These are phyloP conservation scores for Penicillium sp. DNA, from an alignment of 2,329 filamentous ascomycete genomes.

Conservation along the genomic window DNA sequence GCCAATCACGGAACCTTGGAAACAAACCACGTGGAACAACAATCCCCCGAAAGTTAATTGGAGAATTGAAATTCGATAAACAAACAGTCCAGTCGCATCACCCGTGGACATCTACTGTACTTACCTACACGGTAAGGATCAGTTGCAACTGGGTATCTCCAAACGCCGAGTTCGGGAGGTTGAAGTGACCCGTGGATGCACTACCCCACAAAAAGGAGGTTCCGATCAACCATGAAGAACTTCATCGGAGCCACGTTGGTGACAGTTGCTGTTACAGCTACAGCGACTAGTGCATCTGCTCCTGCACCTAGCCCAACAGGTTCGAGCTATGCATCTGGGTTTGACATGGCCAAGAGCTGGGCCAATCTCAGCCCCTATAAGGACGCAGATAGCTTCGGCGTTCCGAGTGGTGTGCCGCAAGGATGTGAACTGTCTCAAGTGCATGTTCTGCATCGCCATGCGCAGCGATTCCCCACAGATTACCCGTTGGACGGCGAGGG, in stretches of 20 bases:
- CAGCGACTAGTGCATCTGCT: conserved; percentile 4
- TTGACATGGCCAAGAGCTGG: conserved; percentile 32
- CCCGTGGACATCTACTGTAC: neutral
- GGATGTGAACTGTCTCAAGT: conserved; percentile 57
- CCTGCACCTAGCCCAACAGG: conserved; percentile 21
- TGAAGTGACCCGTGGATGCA: neutral
- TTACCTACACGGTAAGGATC: neutral
- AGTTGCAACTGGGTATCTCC: neutral
- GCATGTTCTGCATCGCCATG: conserved; percentile 55
- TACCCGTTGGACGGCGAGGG: conserved; percentile 49
- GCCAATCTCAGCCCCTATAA: conserved; percentile 31
- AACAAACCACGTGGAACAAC: neutral
- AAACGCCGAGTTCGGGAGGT: neutral
- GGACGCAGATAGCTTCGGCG: conserved; percentile 22
- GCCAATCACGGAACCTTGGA: neutral
- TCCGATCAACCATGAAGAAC: conserved; percentile 8
- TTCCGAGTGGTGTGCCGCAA: conserved; percentile 46
- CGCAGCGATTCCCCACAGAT: conserved; percentile 51
- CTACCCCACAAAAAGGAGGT: neutral
- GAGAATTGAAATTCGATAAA: neutral
- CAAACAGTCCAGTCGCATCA: neutral
- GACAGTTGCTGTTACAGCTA: conserved; percentile 4
- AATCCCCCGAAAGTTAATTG: neutral
- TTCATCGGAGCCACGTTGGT: conserved; percentile 2
- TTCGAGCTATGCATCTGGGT: conserved; percentile 24